Base-by-base conservation (phyloP, 352 stramenopile genomes). In the Aphanomyces astaci region DNA sequence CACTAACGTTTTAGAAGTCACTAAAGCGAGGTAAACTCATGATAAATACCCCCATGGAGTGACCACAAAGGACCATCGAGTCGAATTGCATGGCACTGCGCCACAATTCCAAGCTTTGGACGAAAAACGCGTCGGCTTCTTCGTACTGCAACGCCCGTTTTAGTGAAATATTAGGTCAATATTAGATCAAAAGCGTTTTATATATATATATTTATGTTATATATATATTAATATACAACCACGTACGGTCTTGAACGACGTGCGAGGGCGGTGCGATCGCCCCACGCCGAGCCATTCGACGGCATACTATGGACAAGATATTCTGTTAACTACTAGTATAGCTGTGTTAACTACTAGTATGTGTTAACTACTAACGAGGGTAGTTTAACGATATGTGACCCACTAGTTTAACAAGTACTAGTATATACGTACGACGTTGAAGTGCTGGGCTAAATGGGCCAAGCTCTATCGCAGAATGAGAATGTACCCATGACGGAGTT, bases 261-360 rank as follows among this genome's bases (percentile, higher is more conserved):
- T 89, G 33, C 70, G 72, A 7, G 84, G 82, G 0, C 84, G 84
- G 46, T 87, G 78, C 0, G 82, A 91, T 19, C 84, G 82, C 32
- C 84, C 84, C 33, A 90, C 88, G 25, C 84, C 84, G 63, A 85
- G 88, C 84, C 84, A 93, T 31, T 93, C 84, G 28, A 93, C 84
- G 11, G 84, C 82, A 54, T 90, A 93, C 84, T 92, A 24, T 28
- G 2, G 70, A 36, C 52, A 17, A 59, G 46, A 33, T 64, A 36
- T n/a, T n/a, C n/a, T n/a, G n/a, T n/a, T n/a, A n/a, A n/a, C n/a
- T n/a, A n/a, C n/a, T n/a, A n/a, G n/a, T n/a, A n/a, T n/a, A n/a
- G n/a, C n/a, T n/a, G n/a, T n/a, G n/a, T n/a, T n/a, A n/a, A n/a
- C n/a, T n/a, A n/a, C n/a, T n/a, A n/a, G n/a, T n/a, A n/a, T n/a